Base-by-base conservation (phyloP, 306 rosid genomes). In the Sicyos edulis region DNA sequence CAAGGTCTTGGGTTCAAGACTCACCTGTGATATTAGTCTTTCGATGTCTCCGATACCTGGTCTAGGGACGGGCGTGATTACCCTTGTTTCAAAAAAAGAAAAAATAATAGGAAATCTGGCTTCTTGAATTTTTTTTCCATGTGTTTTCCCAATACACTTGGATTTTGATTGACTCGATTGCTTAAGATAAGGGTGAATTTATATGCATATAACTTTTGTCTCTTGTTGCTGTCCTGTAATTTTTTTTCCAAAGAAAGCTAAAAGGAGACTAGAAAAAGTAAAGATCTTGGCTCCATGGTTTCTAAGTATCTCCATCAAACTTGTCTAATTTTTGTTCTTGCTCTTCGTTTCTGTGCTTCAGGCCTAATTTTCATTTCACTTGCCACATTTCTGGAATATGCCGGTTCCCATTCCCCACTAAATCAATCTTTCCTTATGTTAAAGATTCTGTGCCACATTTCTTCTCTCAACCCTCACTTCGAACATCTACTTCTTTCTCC, bases 401-500 rank as follows among this genome's bases (percentile, higher is more conserved):
- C 8, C 55, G 59, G 54, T 37, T 20, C 24, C 54, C 74, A 11
- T 52, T 52, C 56, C 21, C 21, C 56, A 72, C 69, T 74, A 44
- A 47, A 26, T 65, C 51, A 16, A 16, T 61, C 69, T 54, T 56
- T 65, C 29, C 37, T 10, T 21, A 29, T 40, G 54, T 51, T 7
- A 78, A 73, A 47, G 66, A 3, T 55, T 17, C 74, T 22, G 57
- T 54, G 10, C 61, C 77, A 11, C 17, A 37, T 12, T 21, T 78
- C 10, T 75, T 57, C 68, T 69, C 80, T 63, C 73, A 78, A 8
- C 72, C 70, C 80, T 75, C 86, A 47, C 80, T 80, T 44, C 88
- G 82, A 34, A 54, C 75, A 55, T 81, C 87, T 15, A 72, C 92
- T 34, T 55, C 76, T 24, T 63, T 86, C 1, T 51, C 81, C 17